phyloP scores from a whole-genome alignment of 768 basidiomycete genomes.

The Mycena crocata region DNA sequence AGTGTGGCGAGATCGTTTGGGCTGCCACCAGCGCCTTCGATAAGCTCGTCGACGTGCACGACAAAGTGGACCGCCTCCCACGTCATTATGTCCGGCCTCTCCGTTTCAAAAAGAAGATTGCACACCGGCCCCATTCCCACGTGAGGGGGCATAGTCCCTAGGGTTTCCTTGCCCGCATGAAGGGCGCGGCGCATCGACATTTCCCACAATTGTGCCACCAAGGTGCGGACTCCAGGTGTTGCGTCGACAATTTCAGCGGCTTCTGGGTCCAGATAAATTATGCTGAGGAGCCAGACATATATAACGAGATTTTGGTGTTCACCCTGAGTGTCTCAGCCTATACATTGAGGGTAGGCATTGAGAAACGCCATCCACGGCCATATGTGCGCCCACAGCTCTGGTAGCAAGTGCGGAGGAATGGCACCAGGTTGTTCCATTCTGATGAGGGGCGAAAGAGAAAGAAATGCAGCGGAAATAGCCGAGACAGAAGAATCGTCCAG shows the following conservation, averaged over 20 bases:
- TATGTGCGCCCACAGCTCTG: no score
- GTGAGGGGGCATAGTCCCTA: neutral
- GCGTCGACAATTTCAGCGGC: neutral
- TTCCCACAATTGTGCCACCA: neutral
- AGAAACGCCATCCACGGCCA: no score
- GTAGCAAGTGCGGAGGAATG: no score
- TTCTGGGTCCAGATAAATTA: neutral
- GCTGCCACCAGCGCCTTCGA: no score
- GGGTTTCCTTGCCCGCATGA: no score
- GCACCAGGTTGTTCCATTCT: no score
- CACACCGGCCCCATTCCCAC: neutral
- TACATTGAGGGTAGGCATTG: no score
- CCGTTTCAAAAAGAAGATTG: neutral
- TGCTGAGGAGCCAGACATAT: neutral
- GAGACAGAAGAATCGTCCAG: no score
- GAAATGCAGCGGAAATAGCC: no score
- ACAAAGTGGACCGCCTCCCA: neutral
- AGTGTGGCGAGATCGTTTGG: neutral
- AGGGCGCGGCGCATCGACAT: neutral
- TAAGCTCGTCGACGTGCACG: neutral
- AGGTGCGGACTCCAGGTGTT: neutral
- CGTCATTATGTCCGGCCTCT: neutral
- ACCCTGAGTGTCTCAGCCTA: no score
- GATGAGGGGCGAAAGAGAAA: no score
- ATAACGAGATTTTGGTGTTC: neutral